Base-by-base conservation (phyloP, 371 early-diverging fungal genomes). In the Zopfochytrium polystomum region DNA sequence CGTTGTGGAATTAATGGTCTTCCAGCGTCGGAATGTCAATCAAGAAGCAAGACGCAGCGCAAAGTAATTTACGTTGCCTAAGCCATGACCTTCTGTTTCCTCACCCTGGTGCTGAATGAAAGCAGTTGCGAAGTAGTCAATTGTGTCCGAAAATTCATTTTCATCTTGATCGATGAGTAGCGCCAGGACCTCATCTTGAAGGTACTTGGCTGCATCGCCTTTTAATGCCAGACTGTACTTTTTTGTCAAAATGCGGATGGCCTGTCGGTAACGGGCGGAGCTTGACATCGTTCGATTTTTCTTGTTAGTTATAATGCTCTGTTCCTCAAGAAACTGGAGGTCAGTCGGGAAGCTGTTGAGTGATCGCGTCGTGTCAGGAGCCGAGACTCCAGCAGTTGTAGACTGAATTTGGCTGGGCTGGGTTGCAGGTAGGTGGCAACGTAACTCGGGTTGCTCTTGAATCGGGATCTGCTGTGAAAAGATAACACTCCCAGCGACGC, bases 171-270 rank as follows among this genome's bases (percentile, higher is more conserved):
- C 68, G 30, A 71, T 61, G 23, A 89, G 66, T 25, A 76, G 32
- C n/a, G n/a, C n/a, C n/a, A n/a, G n/a, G n/a, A n/a, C n/a, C n/a
- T n/a, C n/a, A 3, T 65, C 66, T 53, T 75, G 79, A 15, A 91
- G 69, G 58, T 80, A 87, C 38, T 68, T 66, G 5, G 81, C 67
- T 1, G 92, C 87, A 65, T 89, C 90, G 4, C 78, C 78, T 47
- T 85, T 81, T 4, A 91, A 65, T 47, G 85, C 82, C 25, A 90
- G 80, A 38, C 87, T 85, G 74, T 87, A 79, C 44, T 84, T 85
- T 54, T 84, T 80, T 3, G 88, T 85, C 58, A 91, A 82, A 20
- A 80, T 60, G n/a, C 27, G 61, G 30, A 60, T 23, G 13, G 49
- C 15, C 25, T 34, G 15, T 15, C 43, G 44, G n/a, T 7, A 55